Evolutionary conservation across 225 moss, liverwort and hornwort genomes (phyloP).

Genomic region (Lunularia cruciata): DNA sequence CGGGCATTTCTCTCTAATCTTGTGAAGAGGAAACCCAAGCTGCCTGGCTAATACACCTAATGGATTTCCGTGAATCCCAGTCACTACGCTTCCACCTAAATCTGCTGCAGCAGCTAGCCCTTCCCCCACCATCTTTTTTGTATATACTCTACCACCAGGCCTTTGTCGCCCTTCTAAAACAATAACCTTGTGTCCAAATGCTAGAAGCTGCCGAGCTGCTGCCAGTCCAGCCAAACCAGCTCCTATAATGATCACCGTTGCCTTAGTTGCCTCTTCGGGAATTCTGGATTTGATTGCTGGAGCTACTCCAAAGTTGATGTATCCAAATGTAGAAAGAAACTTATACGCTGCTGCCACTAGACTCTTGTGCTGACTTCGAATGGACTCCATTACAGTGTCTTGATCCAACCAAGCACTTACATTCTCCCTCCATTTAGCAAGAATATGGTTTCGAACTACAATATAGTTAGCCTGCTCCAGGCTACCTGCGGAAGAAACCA

Average conservation of each 20-base stretch:
- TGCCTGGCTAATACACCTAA: constrained; percentile 97
- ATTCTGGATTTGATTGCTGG: constrained; percentile 66
- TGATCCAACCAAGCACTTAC: constrained; percentile 84
- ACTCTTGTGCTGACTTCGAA: constrained; percentile 71
- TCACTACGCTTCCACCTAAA: constrained; percentile 97
- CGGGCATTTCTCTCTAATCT: constrained; percentile 88
- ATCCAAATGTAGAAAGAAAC: constrained; percentile 77
- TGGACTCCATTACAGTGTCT: constrained; percentile 94
- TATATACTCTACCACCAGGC: constrained; percentile 96
- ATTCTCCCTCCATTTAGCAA: constrained; percentile 94
- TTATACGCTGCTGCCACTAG: constrained; percentile 78
- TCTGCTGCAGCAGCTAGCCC: constrained; percentile 85
- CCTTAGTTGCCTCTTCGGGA: constrained; percentile 72
- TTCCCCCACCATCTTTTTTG: constrained; percentile 94
- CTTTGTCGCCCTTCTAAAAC: constrained; percentile 94
- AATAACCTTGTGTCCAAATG: constrained; percentile 85
- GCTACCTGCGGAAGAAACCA: constrained; percentile 71
- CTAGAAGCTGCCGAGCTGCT: constrained; percentile 88
- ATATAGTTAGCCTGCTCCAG: constrained; percentile 88
- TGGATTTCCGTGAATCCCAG: constrained; percentile 97
- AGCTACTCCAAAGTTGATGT: constrained; percentile 94
- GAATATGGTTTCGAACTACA: constrained; percentile 88
- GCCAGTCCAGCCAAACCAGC: constrained; percentile 95
- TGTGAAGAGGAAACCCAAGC: constrained; percentile 83
- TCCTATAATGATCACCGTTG: constrained; percentile 82